phyloP scores from a whole-genome alignment of 768 basidiomycete species.

The Pleurotus djamor region DNA sequence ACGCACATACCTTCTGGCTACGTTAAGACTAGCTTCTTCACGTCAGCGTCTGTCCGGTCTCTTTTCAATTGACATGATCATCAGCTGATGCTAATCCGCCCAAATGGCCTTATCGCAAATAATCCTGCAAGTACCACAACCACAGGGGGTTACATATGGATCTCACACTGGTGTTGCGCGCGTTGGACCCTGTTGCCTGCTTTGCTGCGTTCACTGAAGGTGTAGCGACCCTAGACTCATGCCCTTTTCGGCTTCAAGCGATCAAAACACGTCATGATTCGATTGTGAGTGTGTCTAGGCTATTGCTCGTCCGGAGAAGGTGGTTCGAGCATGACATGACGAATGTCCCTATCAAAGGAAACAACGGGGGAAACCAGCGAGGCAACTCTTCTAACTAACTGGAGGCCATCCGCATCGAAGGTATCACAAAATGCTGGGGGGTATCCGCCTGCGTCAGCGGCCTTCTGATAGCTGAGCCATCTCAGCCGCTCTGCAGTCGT shows the following conservation, averaged over 20 bases:
- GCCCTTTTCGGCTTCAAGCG: neutral
- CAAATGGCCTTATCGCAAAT: neutral
- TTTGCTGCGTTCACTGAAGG: slow-evolving; percentile 6
- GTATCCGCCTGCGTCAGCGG: slow-evolving; percentile 15
- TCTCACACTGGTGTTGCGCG: neutral
- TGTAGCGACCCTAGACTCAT: slow-evolving; percentile 6
- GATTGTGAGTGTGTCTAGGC: neutral
- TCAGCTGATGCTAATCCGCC: slow-evolving; percentile 4
- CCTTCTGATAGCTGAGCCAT: slow-evolving; percentile 20
- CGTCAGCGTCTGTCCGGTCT: slow-evolving; percentile 2
- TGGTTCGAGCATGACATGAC: too few relatives aligned
- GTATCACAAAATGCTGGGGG: neutral
- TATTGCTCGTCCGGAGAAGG: neutral
- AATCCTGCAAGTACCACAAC: slow-evolving; percentile 2
- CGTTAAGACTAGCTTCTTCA: slow-evolving; percentile 3
- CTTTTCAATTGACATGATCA: slow-evolving; percentile 3
- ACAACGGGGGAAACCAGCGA: too few relatives aligned
- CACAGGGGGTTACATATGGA: slow-evolving; percentile 2
- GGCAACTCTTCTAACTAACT: too few relatives aligned
- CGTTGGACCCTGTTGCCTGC: neutral
- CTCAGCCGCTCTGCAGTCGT: slow-evolving; percentile 43
- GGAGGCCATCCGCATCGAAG: too few relatives aligned
- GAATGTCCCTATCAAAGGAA: too few relatives aligned
- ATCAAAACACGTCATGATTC: slow-evolving; percentile 7
- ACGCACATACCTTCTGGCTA: neutral